A percentile compares a stretch with the other conserved stretches of the same genome.
Conservation (phyloP, 2,329 filamentous ascomycete genomes). For the Pestalotiopsis sp. region DNA sequence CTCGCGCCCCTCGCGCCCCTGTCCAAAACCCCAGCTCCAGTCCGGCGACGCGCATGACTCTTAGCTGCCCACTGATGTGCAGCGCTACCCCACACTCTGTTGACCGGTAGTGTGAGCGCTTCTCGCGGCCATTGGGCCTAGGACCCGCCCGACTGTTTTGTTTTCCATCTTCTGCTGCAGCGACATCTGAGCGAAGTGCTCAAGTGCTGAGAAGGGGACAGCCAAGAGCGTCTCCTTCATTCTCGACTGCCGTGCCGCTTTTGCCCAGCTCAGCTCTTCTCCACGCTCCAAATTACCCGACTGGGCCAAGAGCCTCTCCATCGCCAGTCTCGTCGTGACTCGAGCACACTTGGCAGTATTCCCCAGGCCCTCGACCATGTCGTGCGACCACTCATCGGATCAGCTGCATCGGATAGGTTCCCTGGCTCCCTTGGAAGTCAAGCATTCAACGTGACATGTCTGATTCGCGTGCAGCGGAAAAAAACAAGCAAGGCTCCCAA, state of each 20-base stretch:
- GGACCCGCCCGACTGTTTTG: neutral
- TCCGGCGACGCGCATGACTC: constrained; percentile 4
- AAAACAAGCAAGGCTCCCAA: neutral
- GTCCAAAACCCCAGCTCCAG: neutral
- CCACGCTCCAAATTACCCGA: neutral
- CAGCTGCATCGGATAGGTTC: neutral
- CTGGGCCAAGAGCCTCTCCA: neutral
- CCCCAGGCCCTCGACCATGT: neutral
- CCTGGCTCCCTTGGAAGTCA: neutral
- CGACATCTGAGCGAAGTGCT: neutral
- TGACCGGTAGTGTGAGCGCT: neutral
- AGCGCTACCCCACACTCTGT: constrained; percentile 3
- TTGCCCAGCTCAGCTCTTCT: neutral
- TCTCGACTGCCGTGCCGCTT: neutral
- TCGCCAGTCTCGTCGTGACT: neutral
- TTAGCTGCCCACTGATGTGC: constrained; percentile 1
- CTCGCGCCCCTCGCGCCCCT: neutral
- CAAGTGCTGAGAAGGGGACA: too few relatives aligned
- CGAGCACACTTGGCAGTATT: neutral
- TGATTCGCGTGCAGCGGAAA: neutral
- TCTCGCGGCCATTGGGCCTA: neutral
- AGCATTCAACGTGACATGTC: neutral
- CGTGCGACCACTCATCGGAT: neutral
- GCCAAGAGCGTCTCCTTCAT: neutral
- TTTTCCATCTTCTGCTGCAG: neutral